Evolutionary conservation across 1,139 yeast genomes (phyloP).

Genomic region (Yamadazyma jaroonii): DNA sequence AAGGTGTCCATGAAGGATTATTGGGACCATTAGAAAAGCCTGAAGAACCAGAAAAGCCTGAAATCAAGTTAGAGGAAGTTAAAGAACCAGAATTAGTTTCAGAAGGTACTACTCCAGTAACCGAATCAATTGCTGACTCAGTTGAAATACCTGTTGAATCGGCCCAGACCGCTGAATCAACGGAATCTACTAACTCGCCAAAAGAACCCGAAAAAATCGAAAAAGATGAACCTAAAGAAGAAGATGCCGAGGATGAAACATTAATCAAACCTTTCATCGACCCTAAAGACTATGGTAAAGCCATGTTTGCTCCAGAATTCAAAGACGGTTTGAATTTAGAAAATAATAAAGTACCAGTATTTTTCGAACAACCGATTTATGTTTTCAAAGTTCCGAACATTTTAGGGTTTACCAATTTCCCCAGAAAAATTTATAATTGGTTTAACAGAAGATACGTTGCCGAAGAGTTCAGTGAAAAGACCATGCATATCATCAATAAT

Average conservation of each 20-base stretch:
- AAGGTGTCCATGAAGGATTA: conserved; percentile 92
- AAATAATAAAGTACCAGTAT: conserved; percentile 48
- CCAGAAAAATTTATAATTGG: conserved; percentile 73
- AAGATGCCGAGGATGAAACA: conserved; percentile 18
- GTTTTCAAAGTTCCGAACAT: conserved; percentile 73
- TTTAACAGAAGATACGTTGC: conserved; percentile 72
- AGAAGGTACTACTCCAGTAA: too few species aligned
- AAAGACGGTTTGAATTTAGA: conserved; percentile 21
- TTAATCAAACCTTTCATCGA: conserved; percentile 63
- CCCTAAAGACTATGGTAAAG: conserved; percentile 52
- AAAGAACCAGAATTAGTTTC: background rate
- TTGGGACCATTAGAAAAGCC: conserved; percentile 86
- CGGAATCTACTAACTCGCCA: too few species aligned
- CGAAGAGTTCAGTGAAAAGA: conserved; percentile 62
- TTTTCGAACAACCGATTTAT: conserved; percentile 72
- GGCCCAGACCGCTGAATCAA: background rate
- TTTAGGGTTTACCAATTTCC: conserved; percentile 75
- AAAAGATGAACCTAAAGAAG: conserved; percentile 14
- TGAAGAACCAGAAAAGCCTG: conserved; percentile 40
- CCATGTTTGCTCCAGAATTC: conserved; percentile 62
- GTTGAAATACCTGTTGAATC: background rate
- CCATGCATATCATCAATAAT: conserved; percentile 60
- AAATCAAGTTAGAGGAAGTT: background rate
- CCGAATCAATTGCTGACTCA: background rate
- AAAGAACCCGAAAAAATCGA: background rate